Percentiles rank a stretch among this genome's conserved stretches.
Conservation (phyloP, 345 rosid species). For the Theobroma cacao region DNA sequence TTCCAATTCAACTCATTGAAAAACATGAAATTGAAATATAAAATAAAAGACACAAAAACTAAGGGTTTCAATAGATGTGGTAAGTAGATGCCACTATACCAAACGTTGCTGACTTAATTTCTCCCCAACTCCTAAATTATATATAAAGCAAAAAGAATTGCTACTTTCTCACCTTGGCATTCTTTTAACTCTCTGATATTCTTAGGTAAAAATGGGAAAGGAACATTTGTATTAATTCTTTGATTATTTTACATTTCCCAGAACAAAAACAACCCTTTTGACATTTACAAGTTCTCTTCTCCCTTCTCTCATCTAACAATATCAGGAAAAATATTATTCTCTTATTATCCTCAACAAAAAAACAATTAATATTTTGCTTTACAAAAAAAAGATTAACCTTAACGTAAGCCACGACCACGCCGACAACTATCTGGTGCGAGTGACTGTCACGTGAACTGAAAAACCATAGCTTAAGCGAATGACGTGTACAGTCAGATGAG, state of each 20-base stretch:
- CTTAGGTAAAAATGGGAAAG: background rate
- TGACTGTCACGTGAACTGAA: background rate
- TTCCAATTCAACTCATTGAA: background rate
- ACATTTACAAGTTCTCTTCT: background rate
- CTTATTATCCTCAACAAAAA: background rate
- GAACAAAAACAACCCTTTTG: background rate
- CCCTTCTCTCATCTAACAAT: background rate
- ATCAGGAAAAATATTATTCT: background rate
- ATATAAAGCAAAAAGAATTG: too few species aligned
- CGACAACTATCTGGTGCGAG: background rate
- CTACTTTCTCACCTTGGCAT: too few species aligned
- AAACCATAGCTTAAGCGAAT: background rate
- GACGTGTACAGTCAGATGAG: slow-evolving; percentile 15
- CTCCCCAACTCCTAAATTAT: too few species aligned
- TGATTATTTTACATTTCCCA: background rate
- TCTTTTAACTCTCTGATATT: too few species aligned
- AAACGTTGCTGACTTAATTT: too few species aligned
- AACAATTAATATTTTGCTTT: background rate
- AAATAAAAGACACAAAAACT: background rate
- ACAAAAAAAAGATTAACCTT: background rate
- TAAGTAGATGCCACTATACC: too few species aligned
- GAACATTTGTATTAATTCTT: background rate
- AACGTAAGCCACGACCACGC: background rate
- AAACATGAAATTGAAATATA: background rate
- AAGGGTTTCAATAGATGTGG: background rate